Evolutionary conservation across 306 rosid species (phyloP).

Genomic region (Acacia acuminata): DNA sequence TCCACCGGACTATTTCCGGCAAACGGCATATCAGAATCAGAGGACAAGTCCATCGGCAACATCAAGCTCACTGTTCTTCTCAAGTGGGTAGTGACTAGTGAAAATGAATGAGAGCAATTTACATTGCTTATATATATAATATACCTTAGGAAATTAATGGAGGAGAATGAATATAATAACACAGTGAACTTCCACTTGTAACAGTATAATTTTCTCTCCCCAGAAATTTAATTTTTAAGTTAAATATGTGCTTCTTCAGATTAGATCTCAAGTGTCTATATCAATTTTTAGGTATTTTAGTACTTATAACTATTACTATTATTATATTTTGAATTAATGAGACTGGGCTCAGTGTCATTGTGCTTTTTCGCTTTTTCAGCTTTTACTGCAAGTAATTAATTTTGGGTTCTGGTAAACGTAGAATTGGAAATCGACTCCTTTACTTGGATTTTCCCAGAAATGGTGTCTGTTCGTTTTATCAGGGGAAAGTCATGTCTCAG

Average conservation of each 20-base stretch:
- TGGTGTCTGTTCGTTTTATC: conserved; percentile 49
- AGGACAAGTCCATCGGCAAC: conserved; percentile 55
- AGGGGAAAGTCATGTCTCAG: conserved; percentile 39
- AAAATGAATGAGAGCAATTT: conserved; percentile 35
- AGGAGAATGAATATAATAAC: conserved; percentile 35
- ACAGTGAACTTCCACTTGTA: conserved; percentile 32
- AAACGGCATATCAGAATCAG: conserved; percentile 49
- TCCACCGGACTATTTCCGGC: conserved; percentile 79
- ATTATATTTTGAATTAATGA: not conserved
- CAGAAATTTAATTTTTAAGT: conserved; percentile 28
- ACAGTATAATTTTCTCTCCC: conserved; percentile 16
- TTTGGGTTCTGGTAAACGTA: conserved; percentile 33
- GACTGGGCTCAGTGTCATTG: not conserved
- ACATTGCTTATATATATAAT: conserved; percentile 29
- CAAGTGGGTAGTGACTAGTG: conserved; percentile 59
- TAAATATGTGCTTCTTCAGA: conserved; percentile 7
- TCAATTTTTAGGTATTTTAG: not conserved
- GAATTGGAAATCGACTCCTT: conserved; percentile 26
- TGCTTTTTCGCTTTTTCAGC: not conserved
- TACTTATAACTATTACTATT: not conserved
- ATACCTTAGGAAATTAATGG: conserved; percentile 30
- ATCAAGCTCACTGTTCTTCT: conserved; percentile 73
- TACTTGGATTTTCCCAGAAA: conserved; percentile 56
- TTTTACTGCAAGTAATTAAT: conserved; percentile 37
- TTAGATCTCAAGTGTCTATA: conserved; percentile 14